Base-by-base conservation (phyloP, 441 rosid genomes). In the Eruca vesicaria region DNA sequence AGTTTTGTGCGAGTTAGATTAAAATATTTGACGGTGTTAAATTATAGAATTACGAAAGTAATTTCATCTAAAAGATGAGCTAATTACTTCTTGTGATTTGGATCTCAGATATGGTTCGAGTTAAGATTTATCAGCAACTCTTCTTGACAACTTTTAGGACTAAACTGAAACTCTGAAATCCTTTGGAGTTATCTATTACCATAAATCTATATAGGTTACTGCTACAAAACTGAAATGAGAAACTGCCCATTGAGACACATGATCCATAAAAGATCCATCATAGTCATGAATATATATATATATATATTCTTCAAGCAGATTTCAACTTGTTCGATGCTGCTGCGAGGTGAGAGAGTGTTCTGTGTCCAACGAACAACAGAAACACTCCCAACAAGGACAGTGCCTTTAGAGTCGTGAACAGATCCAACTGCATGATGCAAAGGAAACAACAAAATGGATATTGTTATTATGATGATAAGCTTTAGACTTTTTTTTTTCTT, bases 281-380 rank as follows among this genome's bases (percentile, higher is more conserved):
- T n/a, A n/a, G n/a, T n/a, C n/a, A n/a, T n/a, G n/a, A n/a, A n/a
- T n/a, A n/a, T n/a, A n/a, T n/a, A 28, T 18, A 5, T 6, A 33
- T 43, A 43, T 18, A 23, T 28, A 18, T 71, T 57, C 53, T 79
- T 92, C 87, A 91, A 59, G 91, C 84, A 71, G 98, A 91, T 84
- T 96, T 96, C 80, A 89, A 73, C 84, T 96, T 96, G 80, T 92
- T 33, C 6, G 99, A 88, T 21, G 90, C 62, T 10, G 97, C 78
- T 9, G 99, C 97, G 70, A 91, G 82, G 73, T 90, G 85, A 29
- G 98, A 93, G 26, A 93, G 97, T 77, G 76, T 81, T 76, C 93
- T 81, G 86, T 93, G 99, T 52, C 99, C 99, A 2, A 90, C 96
- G 20, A 93, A 83, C 88, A 93, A 76, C 61, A 93, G 83, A 81